A percentile compares a stretch with the other conserved stretches of the same genome.
phyloP scores from a whole-genome alignment of 495 filamentous ascomycete genomes.

The Patellaria atrata region DNA sequence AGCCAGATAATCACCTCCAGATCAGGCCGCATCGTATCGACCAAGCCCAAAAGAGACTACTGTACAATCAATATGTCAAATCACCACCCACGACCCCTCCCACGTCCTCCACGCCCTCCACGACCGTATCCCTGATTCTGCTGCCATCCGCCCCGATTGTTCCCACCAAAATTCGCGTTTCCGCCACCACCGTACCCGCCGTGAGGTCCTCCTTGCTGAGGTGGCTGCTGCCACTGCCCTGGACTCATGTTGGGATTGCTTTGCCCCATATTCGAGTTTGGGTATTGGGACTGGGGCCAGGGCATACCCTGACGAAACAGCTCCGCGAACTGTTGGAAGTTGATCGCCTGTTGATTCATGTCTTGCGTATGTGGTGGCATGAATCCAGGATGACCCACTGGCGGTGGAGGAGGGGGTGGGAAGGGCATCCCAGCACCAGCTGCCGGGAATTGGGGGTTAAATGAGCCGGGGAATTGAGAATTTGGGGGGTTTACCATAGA shows the following conservation, averaged over 20 bases:
- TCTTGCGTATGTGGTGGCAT: background rate
- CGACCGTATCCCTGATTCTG: background rate
- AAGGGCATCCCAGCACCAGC: background rate
- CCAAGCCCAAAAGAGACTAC: too few relatives aligned
- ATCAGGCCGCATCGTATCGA: too few relatives aligned
- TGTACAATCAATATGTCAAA: too few relatives aligned
- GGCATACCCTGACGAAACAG: background rate
- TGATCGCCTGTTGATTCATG: background rate
- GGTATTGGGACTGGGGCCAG: background rate
- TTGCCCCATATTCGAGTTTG: background rate
- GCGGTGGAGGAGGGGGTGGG: background rate
- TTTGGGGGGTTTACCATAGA: too few relatives aligned
- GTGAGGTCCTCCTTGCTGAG: background rate
- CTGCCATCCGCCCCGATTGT: background rate
- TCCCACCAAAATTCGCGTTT: background rate
- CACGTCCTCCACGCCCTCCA: background rate
- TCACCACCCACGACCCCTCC: constrained; percentile 1
- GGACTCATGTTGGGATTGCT: background rate
- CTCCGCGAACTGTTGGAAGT: background rate
- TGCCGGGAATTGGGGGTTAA: background rate
- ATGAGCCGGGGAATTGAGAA: background rate
- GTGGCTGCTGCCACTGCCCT: background rate
- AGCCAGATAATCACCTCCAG: too few relatives aligned
- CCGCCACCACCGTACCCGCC: background rate
- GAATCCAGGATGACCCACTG: background rate